These are phyloP conservation scores for Harringtonia lauricola DNA, from an alignment of 2,329 filamentous ascomycete genomes.

Conservation along the genomic window DNA sequence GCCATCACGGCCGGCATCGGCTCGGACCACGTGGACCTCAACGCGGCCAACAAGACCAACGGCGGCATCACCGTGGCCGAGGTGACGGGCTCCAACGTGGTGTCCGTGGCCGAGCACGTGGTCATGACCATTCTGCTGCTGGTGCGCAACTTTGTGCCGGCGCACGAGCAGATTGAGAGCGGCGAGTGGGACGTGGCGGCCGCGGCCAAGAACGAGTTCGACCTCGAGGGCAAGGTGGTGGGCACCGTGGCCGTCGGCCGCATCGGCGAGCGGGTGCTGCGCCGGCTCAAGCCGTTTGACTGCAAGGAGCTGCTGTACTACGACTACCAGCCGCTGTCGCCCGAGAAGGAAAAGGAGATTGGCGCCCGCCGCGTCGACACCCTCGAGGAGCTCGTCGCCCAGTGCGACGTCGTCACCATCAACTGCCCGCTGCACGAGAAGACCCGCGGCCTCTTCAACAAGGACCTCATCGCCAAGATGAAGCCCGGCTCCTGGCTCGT, in stretches of 20 bases:
- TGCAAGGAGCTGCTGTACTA: slow-evolving; percentile 99
- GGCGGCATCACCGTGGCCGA: slow-evolving; percentile 94
- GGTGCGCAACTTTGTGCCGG: slow-evolving; percentile 96
- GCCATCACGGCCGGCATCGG: slow-evolving; percentile 96
- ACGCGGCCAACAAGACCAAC: slow-evolving; percentile 97
- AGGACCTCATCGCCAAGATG: slow-evolving; percentile 95
- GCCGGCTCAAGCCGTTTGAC: slow-evolving; percentile 92
- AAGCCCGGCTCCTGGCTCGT: slow-evolving; percentile 96
- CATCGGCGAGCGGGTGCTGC: slow-evolving; percentile 95
- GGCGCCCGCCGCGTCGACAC: slow-evolving; percentile 79
- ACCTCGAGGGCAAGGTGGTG: slow-evolving; percentile 94
- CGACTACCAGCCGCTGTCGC: slow-evolving; percentile 88
- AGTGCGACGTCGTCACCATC: slow-evolving; percentile 97
- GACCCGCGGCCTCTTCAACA: slow-evolving; percentile 94
- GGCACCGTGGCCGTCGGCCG: slow-evolving; percentile 95
- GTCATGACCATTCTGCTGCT: slow-evolving; percentile 97
- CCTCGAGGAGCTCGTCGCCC: slow-evolving; percentile 85
- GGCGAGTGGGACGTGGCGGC: slow-evolving; percentile 95
- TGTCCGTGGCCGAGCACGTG: slow-evolving; percentile 97
- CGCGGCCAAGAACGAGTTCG: slow-evolving; percentile 96
- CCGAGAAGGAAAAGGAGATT: slow-evolving; percentile 90
- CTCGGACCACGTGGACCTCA: slow-evolving; percentile 94
- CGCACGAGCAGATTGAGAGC: slow-evolving; percentile 80
- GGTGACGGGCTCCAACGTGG: slow-evolving; percentile 96
- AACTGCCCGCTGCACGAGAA: slow-evolving; percentile 99